Conservation (phyloP, 441 rosid genomes). For the Euphorbia celastroides region DNA sequence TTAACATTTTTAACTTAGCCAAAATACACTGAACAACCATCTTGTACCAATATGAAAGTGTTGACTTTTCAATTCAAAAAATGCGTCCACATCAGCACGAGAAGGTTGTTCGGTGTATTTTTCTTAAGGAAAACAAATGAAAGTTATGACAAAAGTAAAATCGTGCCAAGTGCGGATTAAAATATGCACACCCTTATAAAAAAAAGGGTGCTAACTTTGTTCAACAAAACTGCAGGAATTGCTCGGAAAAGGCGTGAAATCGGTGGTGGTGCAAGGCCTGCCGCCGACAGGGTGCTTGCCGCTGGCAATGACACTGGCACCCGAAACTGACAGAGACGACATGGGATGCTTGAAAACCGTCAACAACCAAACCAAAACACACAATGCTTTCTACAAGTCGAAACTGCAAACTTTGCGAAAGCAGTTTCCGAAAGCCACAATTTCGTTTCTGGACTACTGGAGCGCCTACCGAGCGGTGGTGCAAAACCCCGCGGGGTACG, state of each 20-base stretch:
- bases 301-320: slow-evolving; percentile 49
- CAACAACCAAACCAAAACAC: slow-evolving; percentile 45
- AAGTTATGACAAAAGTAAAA: too few relatives aligned
- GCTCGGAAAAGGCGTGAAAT: slow-evolving; percentile 63
- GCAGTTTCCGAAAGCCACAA: slow-evolving; percentile 47
- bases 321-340: slow-evolving; percentile 55
- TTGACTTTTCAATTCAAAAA: too few relatives aligned
- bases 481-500: slow-evolving; percentile 42
- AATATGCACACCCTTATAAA: too few relatives aligned
- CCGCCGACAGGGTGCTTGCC: slow-evolving; percentile 79
- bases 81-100: too few relatives aligned
- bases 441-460: slow-evolving; percentile 72
- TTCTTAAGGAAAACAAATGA: too few relatives aligned
- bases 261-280: slow-evolving; percentile 70
- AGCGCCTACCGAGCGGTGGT: slow-evolving; percentile 56
- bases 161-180: too few relatives aligned
- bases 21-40: too few relatives aligned
- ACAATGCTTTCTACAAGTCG: slow-evolving; percentile 46
- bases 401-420: slow-evolving; percentile 40
- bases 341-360: slow-evolving; percentile 68
- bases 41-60: too few relatives aligned
- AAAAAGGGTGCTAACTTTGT: background rate
- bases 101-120: too few relatives aligned
- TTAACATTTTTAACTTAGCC: too few relatives aligned
- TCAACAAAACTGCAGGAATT: slow-evolving; percentile 38